These are phyloP conservation scores for Naganishia cerealis DNA, from an alignment of 1,284 basidiomycete genomes.

Conservation along the genomic window DNA sequence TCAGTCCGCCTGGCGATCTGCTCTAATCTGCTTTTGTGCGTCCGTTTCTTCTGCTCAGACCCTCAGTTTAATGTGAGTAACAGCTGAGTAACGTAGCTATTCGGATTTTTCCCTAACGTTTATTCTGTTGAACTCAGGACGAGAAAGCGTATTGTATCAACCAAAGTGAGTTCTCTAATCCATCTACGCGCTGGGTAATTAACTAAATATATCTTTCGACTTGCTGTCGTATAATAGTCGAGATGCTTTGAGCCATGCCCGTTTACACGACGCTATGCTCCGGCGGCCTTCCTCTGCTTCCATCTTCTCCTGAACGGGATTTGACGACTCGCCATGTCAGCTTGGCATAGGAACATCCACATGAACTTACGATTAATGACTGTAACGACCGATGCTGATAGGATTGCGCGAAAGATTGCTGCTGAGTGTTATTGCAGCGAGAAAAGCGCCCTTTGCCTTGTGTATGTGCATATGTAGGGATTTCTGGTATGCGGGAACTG, in stretches of 20 bases:
- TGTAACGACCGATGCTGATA: not conserved
- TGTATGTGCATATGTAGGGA: too few relatives aligned
- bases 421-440: not conserved
- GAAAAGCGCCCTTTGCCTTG: too few relatives aligned
- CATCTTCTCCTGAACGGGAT: not conserved
- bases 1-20: conserved; percentile 7
- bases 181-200: not conserved
- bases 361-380: not conserved
- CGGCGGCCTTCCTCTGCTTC: not conserved
- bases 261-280: not conserved
- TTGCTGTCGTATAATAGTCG: not conserved
- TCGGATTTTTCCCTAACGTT: not conserved
- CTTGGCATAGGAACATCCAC: not conserved
- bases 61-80: conserved; percentile 80
- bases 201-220: not conserved
- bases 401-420: not conserved
- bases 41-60: conserved; percentile 58
- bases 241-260: conserved; percentile 10
- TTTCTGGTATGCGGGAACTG: too few relatives aligned
- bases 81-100: not conserved
- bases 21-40: not conserved
- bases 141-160: conserved; percentile 95
- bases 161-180: conserved; percentile 61
- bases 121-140: conserved; percentile 59
- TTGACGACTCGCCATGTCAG: not conserved